Conservation (phyloP, 2,329 filamentous ascomycete genomes). For the Dothistroma septosporum region DNA sequence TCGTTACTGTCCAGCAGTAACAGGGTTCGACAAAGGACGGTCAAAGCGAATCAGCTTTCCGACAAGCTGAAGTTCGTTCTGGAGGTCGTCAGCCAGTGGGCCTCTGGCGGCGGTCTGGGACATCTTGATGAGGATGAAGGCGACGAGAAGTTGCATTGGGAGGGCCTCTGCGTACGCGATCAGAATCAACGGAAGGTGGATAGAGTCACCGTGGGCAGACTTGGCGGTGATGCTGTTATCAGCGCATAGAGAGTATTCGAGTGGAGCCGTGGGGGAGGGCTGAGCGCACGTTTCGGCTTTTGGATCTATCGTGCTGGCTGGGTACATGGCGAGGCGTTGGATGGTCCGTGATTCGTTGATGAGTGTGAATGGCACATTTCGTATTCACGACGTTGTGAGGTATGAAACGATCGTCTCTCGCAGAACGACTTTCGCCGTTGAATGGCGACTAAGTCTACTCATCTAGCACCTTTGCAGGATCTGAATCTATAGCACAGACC, state of each 20-base stretch:
- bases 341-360: not conserved
- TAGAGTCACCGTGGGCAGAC: constrained; percentile 47
- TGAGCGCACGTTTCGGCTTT: not conserved
- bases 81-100: constrained; percentile 67
- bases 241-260: not conserved
- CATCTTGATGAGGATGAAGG: constrained; percentile 34
- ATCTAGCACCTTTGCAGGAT: not conserved
- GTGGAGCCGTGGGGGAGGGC: not conserved
- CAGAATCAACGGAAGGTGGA: constrained; percentile 41
- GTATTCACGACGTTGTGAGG: not conserved
- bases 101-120: constrained; percentile 64
- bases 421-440: not conserved
- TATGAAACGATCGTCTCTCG: no score
- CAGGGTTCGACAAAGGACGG: constrained; percentile 49
- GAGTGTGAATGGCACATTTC: not conserved
- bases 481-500: not conserved
- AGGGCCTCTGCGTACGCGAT: constrained; percentile 42
- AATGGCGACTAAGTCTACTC: constrained; percentile 1
- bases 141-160: constrained; percentile 39
- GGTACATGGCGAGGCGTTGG: not conserved
- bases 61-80: constrained; percentile 71
- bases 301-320: not conserved
- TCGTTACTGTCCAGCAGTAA: constrained; percentile 62
- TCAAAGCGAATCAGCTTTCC: constrained; percentile 68
- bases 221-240: constrained; percentile 40